Evolutionary conservation across 306 rosid species (phyloP).

Genomic region (Abrus pulchellus): DNA sequence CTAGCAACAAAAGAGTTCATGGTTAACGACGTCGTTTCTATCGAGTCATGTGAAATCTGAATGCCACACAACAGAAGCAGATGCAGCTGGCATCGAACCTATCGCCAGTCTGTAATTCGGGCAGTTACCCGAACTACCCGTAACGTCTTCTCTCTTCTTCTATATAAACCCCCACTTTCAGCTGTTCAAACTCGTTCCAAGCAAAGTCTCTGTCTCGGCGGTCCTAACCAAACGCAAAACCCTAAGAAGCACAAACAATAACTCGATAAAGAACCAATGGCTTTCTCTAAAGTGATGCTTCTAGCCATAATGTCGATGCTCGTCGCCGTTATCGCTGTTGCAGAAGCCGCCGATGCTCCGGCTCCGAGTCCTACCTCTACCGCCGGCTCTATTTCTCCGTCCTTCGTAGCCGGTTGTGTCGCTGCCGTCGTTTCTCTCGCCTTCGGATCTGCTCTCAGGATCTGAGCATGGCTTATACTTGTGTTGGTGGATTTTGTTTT

Average conservation of each 20-base stretch:
- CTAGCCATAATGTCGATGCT: constrained; percentile 59
- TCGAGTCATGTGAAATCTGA: constrained; percentile 48
- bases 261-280: constrained; percentile 56
- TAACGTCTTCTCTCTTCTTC: constrained; percentile 31
- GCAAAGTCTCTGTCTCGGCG: not conserved
- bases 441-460: constrained; percentile 74
- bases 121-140: constrained; percentile 77
- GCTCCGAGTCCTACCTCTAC: constrained; percentile 86
- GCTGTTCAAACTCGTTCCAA: not conserved
- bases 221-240: constrained; percentile 9
- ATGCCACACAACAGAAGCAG: constrained; percentile 29
- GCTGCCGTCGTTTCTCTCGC: constrained; percentile 66
- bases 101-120: constrained; percentile 74
- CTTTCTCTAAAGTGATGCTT: constrained; percentile 55
- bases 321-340: constrained; percentile 46
- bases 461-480: constrained; percentile 48
- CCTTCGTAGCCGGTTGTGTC: constrained; percentile 55
- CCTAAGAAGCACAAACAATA: constrained; percentile 15
- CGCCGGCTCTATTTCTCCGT: constrained; percentile 61
- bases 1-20: not conserved
- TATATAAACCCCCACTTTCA: constrained; percentile 46
- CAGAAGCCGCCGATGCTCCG: constrained; percentile 65
- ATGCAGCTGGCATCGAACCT: constrained; percentile 65
- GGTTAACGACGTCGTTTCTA: constrained; percentile 21
- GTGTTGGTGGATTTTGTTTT: constrained; percentile 40